A percentile compares a stretch with the other conserved stretches of the same genome.
phyloP scores from a whole-genome alignment of 75 land plant genomes.

The Sequoia sempervirens region DNA sequence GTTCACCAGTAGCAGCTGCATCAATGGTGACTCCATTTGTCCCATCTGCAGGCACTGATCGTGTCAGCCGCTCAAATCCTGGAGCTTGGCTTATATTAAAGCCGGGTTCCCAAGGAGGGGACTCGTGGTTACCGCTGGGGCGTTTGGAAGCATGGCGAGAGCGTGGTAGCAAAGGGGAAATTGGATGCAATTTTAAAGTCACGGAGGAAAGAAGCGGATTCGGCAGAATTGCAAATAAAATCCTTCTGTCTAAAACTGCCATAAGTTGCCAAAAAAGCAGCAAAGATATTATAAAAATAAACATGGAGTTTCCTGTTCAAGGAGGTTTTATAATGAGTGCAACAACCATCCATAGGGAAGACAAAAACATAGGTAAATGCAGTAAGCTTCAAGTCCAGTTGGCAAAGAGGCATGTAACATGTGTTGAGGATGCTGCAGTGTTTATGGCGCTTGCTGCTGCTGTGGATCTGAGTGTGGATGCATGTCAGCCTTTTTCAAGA shows the following conservation, averaged over 20 bases:
- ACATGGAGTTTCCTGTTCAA: background rate
- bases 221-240: slow-evolving; percentile 14
- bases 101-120: slow-evolving; percentile 35
- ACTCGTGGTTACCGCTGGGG: slow-evolving; percentile 41
- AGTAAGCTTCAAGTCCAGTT: slow-evolving; percentile 15
- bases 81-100: slow-evolving; percentile 66
- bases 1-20: slow-evolving; percentile 63
- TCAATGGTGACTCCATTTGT: slow-evolving; percentile 74
- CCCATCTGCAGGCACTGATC: slow-evolving; percentile 48
- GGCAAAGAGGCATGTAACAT: slow-evolving; percentile 13
- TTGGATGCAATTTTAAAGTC: slow-evolving; percentile 51
- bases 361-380: slow-evolving; percentile 19
- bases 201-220: slow-evolving; percentile 14
- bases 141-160: slow-evolving; percentile 65
- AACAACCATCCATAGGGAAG: slow-evolving; percentile 42
- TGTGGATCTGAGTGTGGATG: slow-evolving; percentile 59
- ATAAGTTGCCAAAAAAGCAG: slow-evolving; percentile 24
- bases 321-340: slow-evolving; percentile 25
- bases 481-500: slow-evolving; percentile 44
- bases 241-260: slow-evolving; percentile 18
- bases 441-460: slow-evolving; percentile 63
- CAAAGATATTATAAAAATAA: slow-evolving; percentile 12
- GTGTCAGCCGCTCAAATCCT: slow-evolving; percentile 56
- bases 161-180: slow-evolving; percentile 18
- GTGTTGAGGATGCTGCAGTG: slow-evolving; percentile 53